Conservation (phyloP, 1,284 basidiomycete species). For the Ustilago cynodontis region DNA sequence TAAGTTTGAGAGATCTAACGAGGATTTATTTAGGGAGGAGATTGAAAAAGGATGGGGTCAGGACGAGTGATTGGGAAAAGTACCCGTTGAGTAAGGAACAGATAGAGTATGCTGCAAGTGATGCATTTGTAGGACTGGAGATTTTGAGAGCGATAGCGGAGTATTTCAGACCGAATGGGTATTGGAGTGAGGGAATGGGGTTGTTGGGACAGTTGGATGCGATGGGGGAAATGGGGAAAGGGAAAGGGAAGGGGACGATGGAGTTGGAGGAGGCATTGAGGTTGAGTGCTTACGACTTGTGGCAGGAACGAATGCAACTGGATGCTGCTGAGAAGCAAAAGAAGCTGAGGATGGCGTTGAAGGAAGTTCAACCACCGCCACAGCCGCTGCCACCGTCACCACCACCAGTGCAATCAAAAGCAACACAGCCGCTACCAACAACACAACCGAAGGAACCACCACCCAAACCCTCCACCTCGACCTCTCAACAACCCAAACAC, state of each 20-base stretch:
- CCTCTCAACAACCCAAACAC: background rate
- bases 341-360: conserved; percentile 15
- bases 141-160: conserved; percentile 42
- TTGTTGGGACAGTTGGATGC: conserved; percentile 21
- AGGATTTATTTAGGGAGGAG: conserved; percentile 48
- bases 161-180: conserved; percentile 9
- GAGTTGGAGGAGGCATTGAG: conserved; percentile 25
- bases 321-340: conserved; percentile 11
- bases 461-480: background rate
- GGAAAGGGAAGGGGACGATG: conserved; percentile 1
- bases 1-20: conserved; percentile 57
- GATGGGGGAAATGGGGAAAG: background rate
- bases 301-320: conserved; percentile 12
- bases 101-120: conserved; percentile 61
- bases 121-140: conserved; percentile 59
- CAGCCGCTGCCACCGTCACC: background rate
- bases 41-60: conserved; percentile 52
- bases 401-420: background rate
- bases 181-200: background rate
- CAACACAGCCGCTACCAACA: background rate
- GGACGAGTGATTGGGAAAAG: conserved; percentile 54
- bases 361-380: conserved; percentile 20
- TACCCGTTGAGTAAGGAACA: conserved; percentile 40
- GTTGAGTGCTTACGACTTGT: conserved; percentile 35
- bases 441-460: background rate